phyloP scores from a whole-genome alignment of 2,329 filamentous ascomycete genomes.

The Paecilomyces niveus region DNA sequence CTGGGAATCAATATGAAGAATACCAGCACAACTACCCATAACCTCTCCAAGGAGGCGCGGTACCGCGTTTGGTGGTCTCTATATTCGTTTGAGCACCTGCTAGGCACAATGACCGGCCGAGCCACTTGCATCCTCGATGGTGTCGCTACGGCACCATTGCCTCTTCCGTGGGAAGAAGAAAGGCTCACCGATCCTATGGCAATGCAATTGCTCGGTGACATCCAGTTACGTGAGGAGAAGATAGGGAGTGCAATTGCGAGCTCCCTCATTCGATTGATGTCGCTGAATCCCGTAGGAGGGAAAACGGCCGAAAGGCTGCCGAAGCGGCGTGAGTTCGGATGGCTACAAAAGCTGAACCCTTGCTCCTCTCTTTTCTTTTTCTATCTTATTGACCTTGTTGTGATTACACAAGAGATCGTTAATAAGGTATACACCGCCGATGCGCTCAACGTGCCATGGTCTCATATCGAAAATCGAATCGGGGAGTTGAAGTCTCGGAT shows the following conservation, averaged over 20 bases:
- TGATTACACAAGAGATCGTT: constrained; percentile 35
- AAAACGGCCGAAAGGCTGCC: constrained; percentile 16
- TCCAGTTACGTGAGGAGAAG: constrained; percentile 21
- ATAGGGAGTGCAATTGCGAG: constrained; percentile 25
- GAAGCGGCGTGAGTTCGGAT: constrained; percentile 20
- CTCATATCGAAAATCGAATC: constrained; percentile 34
- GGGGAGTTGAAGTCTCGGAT: constrained; percentile 29
- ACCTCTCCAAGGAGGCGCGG: constrained; percentile 38
- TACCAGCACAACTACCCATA: constrained; percentile 27
- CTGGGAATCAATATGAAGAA: constrained; percentile 41
- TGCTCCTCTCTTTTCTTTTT: constrained; percentile 27
- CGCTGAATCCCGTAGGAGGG: constrained; percentile 21
- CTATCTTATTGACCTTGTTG: constrained; percentile 31
- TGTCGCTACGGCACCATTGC: constrained; percentile 37
- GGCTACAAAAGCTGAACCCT: constrained; percentile 28
- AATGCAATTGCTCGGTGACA: constrained; percentile 25
- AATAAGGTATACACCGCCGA: constrained; percentile 36
- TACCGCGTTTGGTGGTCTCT: constrained; percentile 42
- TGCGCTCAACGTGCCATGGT: constrained; percentile 31
- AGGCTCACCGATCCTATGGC: constrained; percentile 25
- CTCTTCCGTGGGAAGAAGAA: constrained; percentile 35
- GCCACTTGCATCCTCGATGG: constrained; percentile 36
- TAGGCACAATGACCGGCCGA: constrained; percentile 41
- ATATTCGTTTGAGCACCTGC: constrained; percentile 37
- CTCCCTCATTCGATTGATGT: constrained; percentile 22